A percentile compares a stretch with the other conserved stretches of the same genome.
phyloP scores from a whole-genome alignment of 805 yeast species.

The Starmerella scarabaei region DNA sequence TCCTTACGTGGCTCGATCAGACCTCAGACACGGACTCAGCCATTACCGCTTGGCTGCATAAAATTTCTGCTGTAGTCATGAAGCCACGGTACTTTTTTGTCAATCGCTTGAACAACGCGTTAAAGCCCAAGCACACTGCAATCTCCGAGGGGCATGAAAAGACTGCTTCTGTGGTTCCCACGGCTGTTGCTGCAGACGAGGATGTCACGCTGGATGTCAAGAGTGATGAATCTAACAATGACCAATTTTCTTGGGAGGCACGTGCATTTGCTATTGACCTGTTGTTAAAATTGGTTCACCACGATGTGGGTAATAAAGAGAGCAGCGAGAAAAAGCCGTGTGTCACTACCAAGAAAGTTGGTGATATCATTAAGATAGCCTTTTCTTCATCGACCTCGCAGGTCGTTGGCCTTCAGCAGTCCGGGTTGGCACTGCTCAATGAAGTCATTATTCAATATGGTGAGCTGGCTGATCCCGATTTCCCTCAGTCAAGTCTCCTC shows the following conservation, averaged over 20 bases:
- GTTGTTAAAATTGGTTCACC: slow-evolving; percentile 23
- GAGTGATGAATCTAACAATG: slow-evolving; percentile 21
- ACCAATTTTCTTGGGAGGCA: slow-evolving; percentile 34
- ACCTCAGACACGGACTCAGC: slow-evolving; percentile 20
- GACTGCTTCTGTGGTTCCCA: slow-evolving; percentile 12
- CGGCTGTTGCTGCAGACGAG: slow-evolving; percentile 38
- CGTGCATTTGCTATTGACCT: slow-evolving; percentile 30
- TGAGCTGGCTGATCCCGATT: slow-evolving; percentile 53
- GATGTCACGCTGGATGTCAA: slow-evolving; percentile 22
- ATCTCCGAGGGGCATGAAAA: not conserved
- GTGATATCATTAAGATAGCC: slow-evolving; percentile 62
- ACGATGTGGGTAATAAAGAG: slow-evolving; percentile 17
- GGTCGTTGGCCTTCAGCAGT: slow-evolving; percentile 42
- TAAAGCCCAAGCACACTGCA: not conserved
- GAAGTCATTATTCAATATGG: slow-evolving; percentile 50
- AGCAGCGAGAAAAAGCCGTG: slow-evolving; percentile 16
- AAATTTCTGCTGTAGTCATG: slow-evolving; percentile 34
- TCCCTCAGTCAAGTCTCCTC: slow-evolving; percentile 53
- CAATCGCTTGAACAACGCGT: not conserved
- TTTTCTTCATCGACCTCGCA: slow-evolving; percentile 71
- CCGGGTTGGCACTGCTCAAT: slow-evolving; percentile 57
- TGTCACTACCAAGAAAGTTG: slow-evolving; percentile 24
- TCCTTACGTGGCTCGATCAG: slow-evolving; percentile 50
- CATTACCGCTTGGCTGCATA: slow-evolving; percentile 39
- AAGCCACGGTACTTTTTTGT: slow-evolving; percentile 16